A percentile compares a stretch with the other conserved stretches of the same genome.
Conservation (phyloP, 768 basidiomycete genomes). For the Leccinum broughii region DNA sequence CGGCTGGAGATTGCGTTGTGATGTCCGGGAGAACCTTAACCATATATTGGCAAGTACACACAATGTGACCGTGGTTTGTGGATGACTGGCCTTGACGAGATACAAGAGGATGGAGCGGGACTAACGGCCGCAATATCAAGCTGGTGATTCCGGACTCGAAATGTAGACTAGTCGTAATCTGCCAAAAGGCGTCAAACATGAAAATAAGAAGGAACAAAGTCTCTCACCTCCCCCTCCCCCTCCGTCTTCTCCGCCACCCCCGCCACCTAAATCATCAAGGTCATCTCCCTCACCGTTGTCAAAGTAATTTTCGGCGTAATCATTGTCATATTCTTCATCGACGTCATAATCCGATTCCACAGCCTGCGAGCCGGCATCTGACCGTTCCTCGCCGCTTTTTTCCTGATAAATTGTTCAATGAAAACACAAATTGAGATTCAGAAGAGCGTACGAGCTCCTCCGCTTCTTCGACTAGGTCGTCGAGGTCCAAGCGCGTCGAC, state of each 20-base stretch:
- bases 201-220: background rate
- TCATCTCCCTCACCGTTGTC: slow-evolving; percentile 88
- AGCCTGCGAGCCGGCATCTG: slow-evolving; percentile 65
- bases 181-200: background rate
- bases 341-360: slow-evolving; percentile 79
- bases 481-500: slow-evolving; percentile 57
- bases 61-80: background rate
- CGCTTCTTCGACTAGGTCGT: slow-evolving; percentile 65
- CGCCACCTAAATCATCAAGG: slow-evolving; percentile 73
- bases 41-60: background rate
- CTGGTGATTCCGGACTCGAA: background rate
- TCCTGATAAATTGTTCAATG: slow-evolving; percentile 40
- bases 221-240: slow-evolving; percentile 47
- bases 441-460: slow-evolving; percentile 50
- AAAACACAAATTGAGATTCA: background rate
- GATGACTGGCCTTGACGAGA: slow-evolving; percentile 1
- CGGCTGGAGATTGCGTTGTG: background rate
- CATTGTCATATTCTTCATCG: slow-evolving; percentile 89
- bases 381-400: slow-evolving; percentile 69
- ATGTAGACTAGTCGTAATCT: slow-evolving; percentile 30
- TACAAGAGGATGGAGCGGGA: background rate
- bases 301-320: slow-evolving; percentile 89
- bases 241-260: slow-evolving; percentile 63
- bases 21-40: background rate
- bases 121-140: slow-evolving; percentile 8